Evolutionary conservation across 2,329 filamentous ascomycete genomes (phyloP), one percentile per base, ranked within the genome.

Genomic region (Leptographium radiaticola): DNA sequence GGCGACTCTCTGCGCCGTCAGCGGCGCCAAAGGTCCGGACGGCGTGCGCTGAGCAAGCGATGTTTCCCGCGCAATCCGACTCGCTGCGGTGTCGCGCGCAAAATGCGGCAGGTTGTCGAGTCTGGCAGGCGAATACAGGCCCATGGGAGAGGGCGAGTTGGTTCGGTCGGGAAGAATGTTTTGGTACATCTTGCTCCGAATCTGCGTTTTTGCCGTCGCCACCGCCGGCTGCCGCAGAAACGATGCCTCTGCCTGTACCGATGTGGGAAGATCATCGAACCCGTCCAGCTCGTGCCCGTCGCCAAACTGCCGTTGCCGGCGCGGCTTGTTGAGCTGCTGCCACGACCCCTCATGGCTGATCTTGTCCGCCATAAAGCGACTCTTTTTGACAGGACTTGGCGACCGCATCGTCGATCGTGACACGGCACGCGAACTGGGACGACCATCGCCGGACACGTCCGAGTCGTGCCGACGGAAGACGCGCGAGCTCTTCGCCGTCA

Each of bases 181-280:
- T 56, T 81, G 77, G 56, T 76, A 75, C 10, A 78, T 64, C 62
- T 75, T 81, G 62, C 74, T 80, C 53, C 80, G 74, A 38, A 80
- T 63, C 43, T 73, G 70, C 39, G 80, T 77, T 67, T 84, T 89
- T 31, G 85, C 80, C 46, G 84, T 83, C 53, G 79, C 77, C 48
- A 79, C 81, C 42, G 84, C 73, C 4, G 93, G 90, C 61, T 86
- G 82, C 67, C 90, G 94, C 57, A 89, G 75, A 63, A 81, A 98
- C 62, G 81, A 86, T 58, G 83, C 89, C 68, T 98, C 93, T 15
- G 81, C 78, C 56, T 85, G 81, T 13, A 78, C 81, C 16, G 90
- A 96, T 0, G 90, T 97, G 1, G 91, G 91, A 54, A 98, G 72
- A 68, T 98, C 93, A 65, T 98, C 93, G 65, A 98, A 97, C 2